Conservation (phyloP, 78 protist genomes). For the Speleostelium caveatum region DNA sequence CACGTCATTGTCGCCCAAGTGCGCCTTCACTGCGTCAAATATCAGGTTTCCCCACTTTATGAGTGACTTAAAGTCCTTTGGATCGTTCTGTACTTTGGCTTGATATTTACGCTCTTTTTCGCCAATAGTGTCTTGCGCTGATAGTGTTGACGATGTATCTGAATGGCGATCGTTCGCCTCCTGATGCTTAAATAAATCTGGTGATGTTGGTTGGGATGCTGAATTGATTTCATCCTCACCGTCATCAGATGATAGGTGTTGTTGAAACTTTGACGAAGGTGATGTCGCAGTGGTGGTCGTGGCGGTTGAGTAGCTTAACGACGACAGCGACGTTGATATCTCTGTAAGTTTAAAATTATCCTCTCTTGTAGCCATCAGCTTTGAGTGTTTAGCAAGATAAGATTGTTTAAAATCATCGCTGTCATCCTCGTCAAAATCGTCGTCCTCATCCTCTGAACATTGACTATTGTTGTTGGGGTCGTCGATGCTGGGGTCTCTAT, state of each 20-base stretch:
- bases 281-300: neutral
- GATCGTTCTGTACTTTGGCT: conserved; percentile 32
- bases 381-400: neutral
- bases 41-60: conserved; percentile 67
- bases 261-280: neutral
- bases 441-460: neutral
- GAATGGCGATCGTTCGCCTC: neutral
- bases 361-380: no score
- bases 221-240: neutral
- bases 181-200: neutral
- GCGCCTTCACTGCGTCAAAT: conserved; percentile 25
- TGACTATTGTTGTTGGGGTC: neutral
- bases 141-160: neutral
- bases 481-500: neutral
- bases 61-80: conserved; percentile 50
- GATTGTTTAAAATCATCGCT: neutral
- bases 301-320: no score
- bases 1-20: conserved; percentile 45
- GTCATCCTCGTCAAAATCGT: conserved; percentile 13
- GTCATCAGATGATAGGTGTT: neutral
- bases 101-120: conserved; percentile 57
- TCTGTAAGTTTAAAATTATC: neutral
- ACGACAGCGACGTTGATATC: neutral
- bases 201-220: neutral
- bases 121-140: no score